Evolutionary conservation across 345 rosid species (phyloP).

Genomic region (Salix arbutifolia): DNA sequence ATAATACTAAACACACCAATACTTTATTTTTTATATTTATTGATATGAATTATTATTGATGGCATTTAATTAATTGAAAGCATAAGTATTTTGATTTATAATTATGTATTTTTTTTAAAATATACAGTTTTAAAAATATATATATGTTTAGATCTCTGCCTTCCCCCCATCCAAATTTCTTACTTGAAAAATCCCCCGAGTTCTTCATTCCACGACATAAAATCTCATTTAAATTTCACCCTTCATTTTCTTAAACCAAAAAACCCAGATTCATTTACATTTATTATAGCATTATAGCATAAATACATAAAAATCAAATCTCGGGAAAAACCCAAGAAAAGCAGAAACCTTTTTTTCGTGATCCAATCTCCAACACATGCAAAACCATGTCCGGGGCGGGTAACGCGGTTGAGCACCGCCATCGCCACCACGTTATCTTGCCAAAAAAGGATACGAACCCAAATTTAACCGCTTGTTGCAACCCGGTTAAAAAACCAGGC

Average conservation of each 20-base stretch:
- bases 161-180: neutral
- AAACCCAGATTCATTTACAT: neutral
- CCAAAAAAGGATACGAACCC: slow-evolving; percentile 40
- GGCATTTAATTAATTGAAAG: no score
- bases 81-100: no score
- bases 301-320: neutral
- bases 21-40: no score
- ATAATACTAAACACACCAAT: no score
- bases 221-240: neutral
- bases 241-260: neutral
- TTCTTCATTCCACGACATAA: neutral
- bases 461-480: slow-evolving; percentile 29
- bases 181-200: neutral
- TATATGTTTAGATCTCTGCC: no score
- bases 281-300: neutral
- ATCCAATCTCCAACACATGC: neutral
- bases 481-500: slow-evolving; percentile 46
- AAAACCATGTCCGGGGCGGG: slow-evolving; percentile 22
- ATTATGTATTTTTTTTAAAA: no score
- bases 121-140: no score
- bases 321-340: neutral
- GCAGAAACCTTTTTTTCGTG: neutral
- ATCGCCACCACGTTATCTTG: neutral
- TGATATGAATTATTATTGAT: no score
- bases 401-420: slow-evolving; percentile 27